Base-by-base conservation (phyloP, 306 rosid species). In the Vigna mungo region DNA sequence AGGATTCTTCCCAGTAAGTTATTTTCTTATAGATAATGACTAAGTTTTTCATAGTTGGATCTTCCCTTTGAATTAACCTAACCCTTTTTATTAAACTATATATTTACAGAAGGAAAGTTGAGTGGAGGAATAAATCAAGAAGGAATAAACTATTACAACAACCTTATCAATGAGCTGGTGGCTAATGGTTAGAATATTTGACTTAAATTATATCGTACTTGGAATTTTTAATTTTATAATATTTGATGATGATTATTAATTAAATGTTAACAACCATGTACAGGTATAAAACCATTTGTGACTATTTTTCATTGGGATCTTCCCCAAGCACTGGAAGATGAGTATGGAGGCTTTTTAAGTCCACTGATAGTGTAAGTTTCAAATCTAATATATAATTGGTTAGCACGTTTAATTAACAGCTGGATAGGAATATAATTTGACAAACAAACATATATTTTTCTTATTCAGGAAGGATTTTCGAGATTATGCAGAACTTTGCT, bases 251-350 rank as follows among this genome's bases (percentile, higher is more conserved):
- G 2, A 12, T 25, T 34, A 9, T 49, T 34, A 34, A 13, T 10
- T 7, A 12, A n/a, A 48, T 11, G 20, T 54, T 1, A 36, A 54
- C 2, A 18, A 5, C 0, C 32, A 27, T 0, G 32, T 3, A 34
- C 64, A 88, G 84, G 86, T 44, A 32, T 88, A 3, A 15, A 79
- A 72, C 88, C 88, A 25, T 79, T 82, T 73, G 83, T 84, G 7
- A 90, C 94, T 1, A 39, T 90, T 18, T 88, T 86, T 9, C 92
- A 90, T 37, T 86, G 96, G 96, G 96, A 90, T 53, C 81, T 85
- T 70, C 92, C 96, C 0, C 89, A 90, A 49, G 6, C 84, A 12
- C 48, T 90, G 59, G 87, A 90, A 76, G 89, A 90, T 10, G 89
- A 85, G 11, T 88, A 81, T 18, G 76, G 81, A 6, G 89, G 96